A percentile compares a stretch with the other conserved stretches of the same genome.
Evolutionary conservation across 192 early-diverging fungal genomes (phyloP).

Genomic region (Endogone sp.): DNA sequence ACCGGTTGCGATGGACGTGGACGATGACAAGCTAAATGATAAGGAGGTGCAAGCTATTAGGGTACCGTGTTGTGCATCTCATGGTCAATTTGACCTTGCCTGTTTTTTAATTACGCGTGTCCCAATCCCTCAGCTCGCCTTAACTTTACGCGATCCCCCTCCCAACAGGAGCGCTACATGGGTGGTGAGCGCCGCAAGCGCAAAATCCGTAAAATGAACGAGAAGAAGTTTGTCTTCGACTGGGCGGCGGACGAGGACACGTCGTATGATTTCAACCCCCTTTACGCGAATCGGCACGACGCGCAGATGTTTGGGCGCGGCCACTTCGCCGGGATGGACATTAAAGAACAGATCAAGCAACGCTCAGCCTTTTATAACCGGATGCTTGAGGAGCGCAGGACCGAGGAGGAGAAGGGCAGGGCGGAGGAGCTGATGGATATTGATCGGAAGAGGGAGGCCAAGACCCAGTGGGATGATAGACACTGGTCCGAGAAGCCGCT

Average conservation of each 20-base stretch:
- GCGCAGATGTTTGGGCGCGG: constrained; percentile 86
- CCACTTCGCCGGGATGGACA: constrained; percentile 81
- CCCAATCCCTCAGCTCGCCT: not conserved
- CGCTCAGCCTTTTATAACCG: constrained; percentile 66
- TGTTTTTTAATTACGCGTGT: not conserved
- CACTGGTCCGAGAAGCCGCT: constrained; percentile 95
- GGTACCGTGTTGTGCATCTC: constrained; percentile 6
- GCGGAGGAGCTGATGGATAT: constrained; percentile 56
- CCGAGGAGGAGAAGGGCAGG: constrained; percentile 53
- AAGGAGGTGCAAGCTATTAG: constrained; percentile 37
- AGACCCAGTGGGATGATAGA: constrained; percentile 79
- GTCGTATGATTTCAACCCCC: constrained; percentile 85
- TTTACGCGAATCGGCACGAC: constrained; percentile 74
- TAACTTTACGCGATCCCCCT: not conserved
- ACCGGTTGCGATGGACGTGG: not conserved
- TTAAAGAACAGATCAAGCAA: constrained; percentile 66
- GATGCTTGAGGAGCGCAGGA: constrained; percentile 56
- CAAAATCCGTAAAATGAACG: constrained; percentile 78
- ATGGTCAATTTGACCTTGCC: not conserved
- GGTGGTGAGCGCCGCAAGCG: constrained; percentile 72
- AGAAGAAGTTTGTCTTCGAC: constrained; percentile 97
- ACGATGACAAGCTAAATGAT: constrained; percentile 15
- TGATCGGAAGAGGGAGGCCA: constrained; percentile 60
- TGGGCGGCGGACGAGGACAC: constrained; percentile 97
- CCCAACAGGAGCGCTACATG: constrained; percentile 73